Evolutionary conservation across 2,329 filamentous ascomycete species (phyloP).

Genomic region (Penicillium sp.): DNA sequence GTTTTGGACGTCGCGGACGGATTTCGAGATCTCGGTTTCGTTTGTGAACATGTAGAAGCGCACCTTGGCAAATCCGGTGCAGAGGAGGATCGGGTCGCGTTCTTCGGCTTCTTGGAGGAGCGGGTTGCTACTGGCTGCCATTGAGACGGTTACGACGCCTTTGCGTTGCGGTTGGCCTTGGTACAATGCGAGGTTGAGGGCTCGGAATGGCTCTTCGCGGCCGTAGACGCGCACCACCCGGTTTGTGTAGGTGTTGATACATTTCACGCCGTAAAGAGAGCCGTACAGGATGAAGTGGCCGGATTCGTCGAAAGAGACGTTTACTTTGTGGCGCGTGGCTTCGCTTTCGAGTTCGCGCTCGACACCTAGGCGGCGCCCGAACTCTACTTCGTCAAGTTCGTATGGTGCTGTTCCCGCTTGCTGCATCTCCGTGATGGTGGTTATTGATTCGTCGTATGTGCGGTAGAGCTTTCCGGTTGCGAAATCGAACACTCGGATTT

Average conservation of each 20-base stretch:
- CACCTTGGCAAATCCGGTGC: constrained; percentile 79
- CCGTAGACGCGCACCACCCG: constrained; percentile 87
- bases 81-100: constrained; percentile 83
- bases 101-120: constrained; percentile 88
- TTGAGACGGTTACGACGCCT: constrained; percentile 86
- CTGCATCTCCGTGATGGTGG: constrained; percentile 90
- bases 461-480: constrained; percentile 81
- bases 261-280: constrained; percentile 87
- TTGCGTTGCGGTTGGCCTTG: constrained; percentile 96
- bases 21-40: constrained; percentile 77
- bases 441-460: constrained; percentile 91
- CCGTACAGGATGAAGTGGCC: constrained; percentile 94
- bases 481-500: constrained; percentile 92
- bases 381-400: constrained; percentile 86
- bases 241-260: constrained; percentile 94
- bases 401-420: constrained; percentile 81
- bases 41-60: constrained; percentile 99
- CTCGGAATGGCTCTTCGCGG: constrained; percentile 82
- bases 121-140: constrained; percentile 94
- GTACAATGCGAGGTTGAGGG: constrained; percentile 81
- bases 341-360: constrained; percentile 82
- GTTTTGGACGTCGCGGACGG: constrained; percentile 87
- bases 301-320: constrained; percentile 93
- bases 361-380: constrained; percentile 79
- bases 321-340: constrained; percentile 67